Evolutionary conservation across 2,329 filamentous ascomycete genomes (phyloP).

Genomic region (Botrytis fabae): DNA sequence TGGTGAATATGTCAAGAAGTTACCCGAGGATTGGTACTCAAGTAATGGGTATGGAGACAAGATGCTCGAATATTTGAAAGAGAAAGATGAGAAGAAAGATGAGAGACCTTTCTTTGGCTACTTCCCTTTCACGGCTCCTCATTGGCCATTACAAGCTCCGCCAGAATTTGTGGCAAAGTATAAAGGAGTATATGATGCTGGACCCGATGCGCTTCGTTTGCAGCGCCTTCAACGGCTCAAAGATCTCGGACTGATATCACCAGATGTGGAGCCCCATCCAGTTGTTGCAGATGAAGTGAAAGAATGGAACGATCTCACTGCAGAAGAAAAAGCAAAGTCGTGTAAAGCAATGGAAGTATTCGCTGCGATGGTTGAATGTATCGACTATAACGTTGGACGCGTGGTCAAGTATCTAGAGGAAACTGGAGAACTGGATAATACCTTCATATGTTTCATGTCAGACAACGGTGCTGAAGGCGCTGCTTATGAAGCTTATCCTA

Average conservation of each 20-base stretch:
- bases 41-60: constrained; percentile 25
- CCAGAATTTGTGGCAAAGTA: not conserved
- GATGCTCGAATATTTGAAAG: constrained; percentile 26
- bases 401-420: not conserved
- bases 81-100: constrained; percentile 24
- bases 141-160: constrained; percentile 31
- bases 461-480: not conserved
- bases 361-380: not conserved
- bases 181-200: not conserved
- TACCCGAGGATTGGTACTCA: not conserved
- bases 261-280: constrained; percentile 29
- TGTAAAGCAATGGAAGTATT: not conserved
- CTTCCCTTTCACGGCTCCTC: constrained; percentile 53
- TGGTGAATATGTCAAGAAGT: not conserved
- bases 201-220: not conserved
- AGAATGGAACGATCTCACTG: constrained; percentile 47
- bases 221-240: not conserved
- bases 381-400: not conserved
- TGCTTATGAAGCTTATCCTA: not conserved
- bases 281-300: constrained; percentile 27
- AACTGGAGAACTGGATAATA: not conserved
- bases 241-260: not conserved
- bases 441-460: not conserved
- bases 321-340: not conserved
- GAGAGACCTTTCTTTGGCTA: constrained; percentile 50